Percentiles rank a stretch among this genome's conserved stretches.
These are phyloP conservation scores for Boeremia exigua DNA, from an alignment of 2,329 filamentous ascomycete species.

Conservation along the genomic window DNA sequence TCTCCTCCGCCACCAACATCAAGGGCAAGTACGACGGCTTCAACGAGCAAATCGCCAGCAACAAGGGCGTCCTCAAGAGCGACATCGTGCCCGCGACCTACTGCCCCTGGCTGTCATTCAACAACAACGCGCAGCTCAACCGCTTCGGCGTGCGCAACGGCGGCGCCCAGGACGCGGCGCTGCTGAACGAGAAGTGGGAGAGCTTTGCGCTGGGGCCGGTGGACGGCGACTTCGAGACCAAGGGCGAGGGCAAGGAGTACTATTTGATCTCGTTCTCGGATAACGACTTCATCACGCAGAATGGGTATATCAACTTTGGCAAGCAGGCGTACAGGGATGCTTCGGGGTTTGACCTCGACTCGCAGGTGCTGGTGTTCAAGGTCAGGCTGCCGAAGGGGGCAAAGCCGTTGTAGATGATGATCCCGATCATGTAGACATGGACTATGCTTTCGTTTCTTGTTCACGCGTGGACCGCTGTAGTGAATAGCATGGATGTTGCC, in stretches of 20 bases:
- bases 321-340: constrained; percentile 62
- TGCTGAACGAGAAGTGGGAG: constrained; percentile 83
- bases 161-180: constrained; percentile 60
- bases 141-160: constrained; percentile 74
- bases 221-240: constrained; percentile 51
- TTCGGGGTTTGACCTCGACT: constrained; percentile 65
- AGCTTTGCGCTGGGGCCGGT: constrained; percentile 66
- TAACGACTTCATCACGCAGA: constrained; percentile 77
- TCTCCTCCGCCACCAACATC: constrained; percentile 67
- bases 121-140: constrained; percentile 68
- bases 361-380: constrained; percentile 69
- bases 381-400: constrained; percentile 55
- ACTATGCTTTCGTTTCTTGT: too few relatives aligned
- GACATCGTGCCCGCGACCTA: constrained; percentile 65
- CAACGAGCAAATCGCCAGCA: constrained; percentile 55
- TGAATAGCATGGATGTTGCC: too few relatives aligned
- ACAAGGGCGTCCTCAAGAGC: constrained; percentile 60
- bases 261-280: constrained; percentile 72
- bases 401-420: constrained; percentile 31
- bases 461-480: too few relatives aligned
- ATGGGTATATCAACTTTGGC: constrained; percentile 67
- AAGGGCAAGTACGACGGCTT: constrained; percentile 52
- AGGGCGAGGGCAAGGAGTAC: constrained; percentile 66
- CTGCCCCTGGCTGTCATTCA: constrained; percentile 72
- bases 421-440: too few relatives aligned